Conservation (phyloP, 768 basidiomycete genomes). For the Naganishia vishniacii region DNA sequence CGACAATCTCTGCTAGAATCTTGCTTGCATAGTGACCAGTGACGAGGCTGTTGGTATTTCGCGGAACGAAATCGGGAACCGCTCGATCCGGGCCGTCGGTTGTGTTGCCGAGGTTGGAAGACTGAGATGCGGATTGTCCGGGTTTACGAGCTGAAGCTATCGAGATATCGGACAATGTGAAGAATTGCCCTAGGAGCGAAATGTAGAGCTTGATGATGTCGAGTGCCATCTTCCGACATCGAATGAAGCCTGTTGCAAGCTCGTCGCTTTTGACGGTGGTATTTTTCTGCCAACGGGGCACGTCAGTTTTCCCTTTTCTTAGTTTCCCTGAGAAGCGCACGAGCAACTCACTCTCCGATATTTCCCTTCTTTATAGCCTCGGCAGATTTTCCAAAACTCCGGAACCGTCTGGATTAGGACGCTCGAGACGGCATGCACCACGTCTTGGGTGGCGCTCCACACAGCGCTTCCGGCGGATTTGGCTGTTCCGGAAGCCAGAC, state of each 20-base stretch:
- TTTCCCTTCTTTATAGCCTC: slow-evolving; percentile 85
- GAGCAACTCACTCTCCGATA: slow-evolving; percentile 66
- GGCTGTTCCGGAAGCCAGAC: slow-evolving; percentile 54
- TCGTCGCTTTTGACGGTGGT: not conserved
- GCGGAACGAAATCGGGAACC: slow-evolving; percentile 55
- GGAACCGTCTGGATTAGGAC: slow-evolving; percentile 76
- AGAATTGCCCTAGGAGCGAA: slow-evolving; percentile 76
- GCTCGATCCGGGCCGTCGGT: slow-evolving; percentile 31
- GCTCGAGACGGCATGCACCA: slow-evolving; percentile 85
- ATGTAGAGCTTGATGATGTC: slow-evolving; percentile 83
- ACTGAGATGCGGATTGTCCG: slow-evolving; percentile 28
- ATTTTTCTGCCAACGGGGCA: not conserved
- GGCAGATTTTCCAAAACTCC: slow-evolving; percentile 88
- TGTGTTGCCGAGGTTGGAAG: slow-evolving; percentile 37
- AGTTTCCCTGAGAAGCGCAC: slow-evolving; percentile 22
- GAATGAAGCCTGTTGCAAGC: slow-evolving; percentile 48
- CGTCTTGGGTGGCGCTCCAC: slow-evolving; percentile 71
- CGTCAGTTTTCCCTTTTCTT: not conserved
- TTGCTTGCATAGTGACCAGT: slow-evolving; percentile 73
- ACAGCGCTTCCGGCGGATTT: slow-evolving; percentile 66
- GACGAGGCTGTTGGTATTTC: slow-evolving; percentile 71
- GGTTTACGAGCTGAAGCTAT: slow-evolving; percentile 57
- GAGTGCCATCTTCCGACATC: slow-evolving; percentile 77
- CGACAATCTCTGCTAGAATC: slow-evolving; percentile 76
- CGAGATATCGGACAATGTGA: slow-evolving; percentile 70